Evolutionary conservation across 2,329 filamentous ascomycete species (phyloP).

Genomic region (Dothistroma septosporum): DNA sequence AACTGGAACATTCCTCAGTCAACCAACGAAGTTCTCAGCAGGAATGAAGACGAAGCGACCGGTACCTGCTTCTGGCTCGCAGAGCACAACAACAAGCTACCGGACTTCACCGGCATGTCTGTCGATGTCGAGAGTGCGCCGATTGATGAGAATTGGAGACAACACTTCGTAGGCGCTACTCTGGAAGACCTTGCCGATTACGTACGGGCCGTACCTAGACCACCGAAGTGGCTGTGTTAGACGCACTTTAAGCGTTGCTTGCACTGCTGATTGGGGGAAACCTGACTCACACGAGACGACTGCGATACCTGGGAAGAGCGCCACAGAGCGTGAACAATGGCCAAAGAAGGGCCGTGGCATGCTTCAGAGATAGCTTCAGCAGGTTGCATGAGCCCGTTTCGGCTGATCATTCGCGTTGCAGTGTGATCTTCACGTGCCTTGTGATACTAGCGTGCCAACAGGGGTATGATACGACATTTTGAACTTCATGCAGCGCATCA

Average conservation of each 20-base stretch:
- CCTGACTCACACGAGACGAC: too few relatives aligned
- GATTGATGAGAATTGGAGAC: background rate
- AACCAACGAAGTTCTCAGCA: background rate
- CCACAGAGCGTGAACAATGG: too few relatives aligned
- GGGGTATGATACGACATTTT: too few relatives aligned
- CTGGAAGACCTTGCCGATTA: background rate
- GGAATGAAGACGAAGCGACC: background rate
- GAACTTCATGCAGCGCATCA: too few relatives aligned
- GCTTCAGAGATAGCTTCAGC: too few relatives aligned
- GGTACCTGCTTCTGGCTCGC: background rate
- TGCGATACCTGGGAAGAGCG: too few relatives aligned
- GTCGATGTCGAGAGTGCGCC: background rate
- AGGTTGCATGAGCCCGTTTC: too few relatives aligned
- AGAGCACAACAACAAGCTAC: background rate
- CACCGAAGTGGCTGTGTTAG: background rate
- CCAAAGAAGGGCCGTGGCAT: too few relatives aligned
- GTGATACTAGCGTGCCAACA: too few relatives aligned
- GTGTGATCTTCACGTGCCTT: too few relatives aligned
- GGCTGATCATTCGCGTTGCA: too few relatives aligned
- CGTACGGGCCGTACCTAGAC: background rate
- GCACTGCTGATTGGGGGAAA: too few relatives aligned
- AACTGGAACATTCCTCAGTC: background rate
- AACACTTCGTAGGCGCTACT: background rate
- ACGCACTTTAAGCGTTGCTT: background rate
- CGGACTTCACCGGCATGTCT: background rate